Evolutionary conservation across 176 grass and related monocot genomes (phyloP).

Genomic region (Alloteropsis semialata): DNA sequence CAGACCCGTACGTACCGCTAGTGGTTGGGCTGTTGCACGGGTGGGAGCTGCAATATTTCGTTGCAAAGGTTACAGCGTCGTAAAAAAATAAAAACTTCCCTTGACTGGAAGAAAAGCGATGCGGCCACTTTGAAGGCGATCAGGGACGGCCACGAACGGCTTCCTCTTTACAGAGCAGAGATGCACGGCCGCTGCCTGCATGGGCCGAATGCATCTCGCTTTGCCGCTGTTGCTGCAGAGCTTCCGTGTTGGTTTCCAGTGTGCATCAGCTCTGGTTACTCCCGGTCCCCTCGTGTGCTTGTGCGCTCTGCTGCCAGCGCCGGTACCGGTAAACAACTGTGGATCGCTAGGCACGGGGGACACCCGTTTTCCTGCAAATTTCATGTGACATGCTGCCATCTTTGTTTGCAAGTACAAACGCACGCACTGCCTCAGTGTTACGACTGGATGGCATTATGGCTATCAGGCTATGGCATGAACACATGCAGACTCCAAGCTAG

Average conservation of each 20-base stretch:
- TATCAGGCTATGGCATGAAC: not conserved
- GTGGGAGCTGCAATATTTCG: no score
- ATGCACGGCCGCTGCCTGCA: not conserved
- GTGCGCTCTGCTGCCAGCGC: not conserved
- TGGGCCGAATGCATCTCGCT: not conserved
- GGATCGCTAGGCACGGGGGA: not conserved
- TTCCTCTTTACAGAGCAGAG: not conserved
- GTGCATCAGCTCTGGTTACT: not conserved
- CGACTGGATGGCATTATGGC: not conserved
- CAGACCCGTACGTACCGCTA: no score
- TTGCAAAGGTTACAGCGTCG: no score
- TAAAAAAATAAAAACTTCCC: not conserved
- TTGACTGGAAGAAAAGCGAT: not conserved
- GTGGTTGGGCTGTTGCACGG: no score
- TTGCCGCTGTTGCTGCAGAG: not conserved
- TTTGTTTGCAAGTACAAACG: not conserved
- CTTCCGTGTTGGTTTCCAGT: not conserved
- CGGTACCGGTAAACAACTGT: not conserved
- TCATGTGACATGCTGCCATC: not conserved
- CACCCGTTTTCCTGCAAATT: not conserved
- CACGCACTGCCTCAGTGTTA: not conserved
- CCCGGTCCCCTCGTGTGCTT: not conserved
- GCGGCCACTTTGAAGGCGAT: not conserved
- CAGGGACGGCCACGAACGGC: not conserved
- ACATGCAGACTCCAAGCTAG: not conserved